Percentiles rank a stretch among this genome's conserved stretches.
Evolutionary conservation across 257 asterid genomes (phyloP).

Genomic region (Solanum ossicruentum): DNA sequence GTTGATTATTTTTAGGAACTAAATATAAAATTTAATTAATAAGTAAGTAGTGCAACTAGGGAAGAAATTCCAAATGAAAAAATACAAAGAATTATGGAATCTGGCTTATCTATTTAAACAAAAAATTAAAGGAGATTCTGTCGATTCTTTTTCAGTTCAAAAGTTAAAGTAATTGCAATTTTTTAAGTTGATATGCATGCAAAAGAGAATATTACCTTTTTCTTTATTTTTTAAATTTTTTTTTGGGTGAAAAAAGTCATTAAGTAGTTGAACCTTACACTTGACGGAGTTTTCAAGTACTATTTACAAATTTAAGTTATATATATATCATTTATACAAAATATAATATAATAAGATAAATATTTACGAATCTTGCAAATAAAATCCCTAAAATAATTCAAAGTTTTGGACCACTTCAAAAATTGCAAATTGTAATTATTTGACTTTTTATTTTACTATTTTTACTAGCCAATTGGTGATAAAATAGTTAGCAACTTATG

Average conservation of each 20-base stretch:
- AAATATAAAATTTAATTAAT: no score
- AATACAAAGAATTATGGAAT: background rate
- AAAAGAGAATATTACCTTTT: background rate
- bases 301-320: background rate
- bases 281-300: background rate
- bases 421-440: background rate
- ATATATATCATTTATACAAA: background rate
- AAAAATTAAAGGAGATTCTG: background rate
- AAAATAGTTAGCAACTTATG: background rate
- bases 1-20: no score
- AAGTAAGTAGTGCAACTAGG: background rate
- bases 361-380: no score
- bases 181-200: background rate
- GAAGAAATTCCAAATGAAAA: background rate
- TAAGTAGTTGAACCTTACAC: background rate
- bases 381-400: background rate
- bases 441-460: background rate
- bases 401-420: background rate
- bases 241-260: background rate
- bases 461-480: background rate
- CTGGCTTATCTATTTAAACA: background rate
- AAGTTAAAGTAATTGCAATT: background rate
- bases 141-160: background rate
- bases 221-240: background rate
- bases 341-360: no score